Percentiles rank a stretch among this genome's conserved stretches.
Evolutionary conservation across 139 green algal species (phyloP).

Genomic region (Tetraselmis chui): DNA sequence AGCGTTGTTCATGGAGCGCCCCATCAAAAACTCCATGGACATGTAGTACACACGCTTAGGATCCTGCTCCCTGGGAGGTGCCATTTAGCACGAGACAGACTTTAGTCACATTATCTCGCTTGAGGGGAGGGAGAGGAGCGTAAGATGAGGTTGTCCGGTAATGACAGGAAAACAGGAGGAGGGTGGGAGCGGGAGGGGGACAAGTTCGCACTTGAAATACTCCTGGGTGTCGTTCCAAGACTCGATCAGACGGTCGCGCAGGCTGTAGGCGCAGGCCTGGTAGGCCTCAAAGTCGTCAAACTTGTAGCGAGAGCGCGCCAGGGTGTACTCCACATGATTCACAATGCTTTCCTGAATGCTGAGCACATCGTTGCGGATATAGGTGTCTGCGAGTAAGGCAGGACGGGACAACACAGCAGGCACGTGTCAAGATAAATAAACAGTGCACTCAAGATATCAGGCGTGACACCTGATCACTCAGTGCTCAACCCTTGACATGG

Average conservation of each 20-base stretch:
- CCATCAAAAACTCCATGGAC: slow-evolving; percentile 96
- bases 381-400: slow-evolving; percentile 68
- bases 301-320: slow-evolving; percentile 85
- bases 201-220: background rate
- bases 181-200: too few relatives aligned
- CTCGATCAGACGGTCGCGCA: background rate
- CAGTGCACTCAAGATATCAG: background rate
- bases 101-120: background rate
- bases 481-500: background rate
- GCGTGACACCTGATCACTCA: background rate
- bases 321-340: slow-evolving; percentile 97
- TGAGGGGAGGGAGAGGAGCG: background rate
- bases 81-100: too few relatives aligned
- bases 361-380: slow-evolving; percentile 92
- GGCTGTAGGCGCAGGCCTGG: background rate
- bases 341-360: slow-evolving; percentile 94
- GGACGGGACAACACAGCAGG: background rate
- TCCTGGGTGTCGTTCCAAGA: background rate
- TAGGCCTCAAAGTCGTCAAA: slow-evolving; percentile 76
- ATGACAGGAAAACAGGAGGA: background rate
- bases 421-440: background rate
- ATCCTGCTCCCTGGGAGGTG: slow-evolving; percentile 66
- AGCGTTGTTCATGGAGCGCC: slow-evolving; percentile 88
- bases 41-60: slow-evolving; percentile 97
- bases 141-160: background rate